Conservation (phyloP, 768 basidiomycete genomes). For the Filobasidium floriforme region DNA sequence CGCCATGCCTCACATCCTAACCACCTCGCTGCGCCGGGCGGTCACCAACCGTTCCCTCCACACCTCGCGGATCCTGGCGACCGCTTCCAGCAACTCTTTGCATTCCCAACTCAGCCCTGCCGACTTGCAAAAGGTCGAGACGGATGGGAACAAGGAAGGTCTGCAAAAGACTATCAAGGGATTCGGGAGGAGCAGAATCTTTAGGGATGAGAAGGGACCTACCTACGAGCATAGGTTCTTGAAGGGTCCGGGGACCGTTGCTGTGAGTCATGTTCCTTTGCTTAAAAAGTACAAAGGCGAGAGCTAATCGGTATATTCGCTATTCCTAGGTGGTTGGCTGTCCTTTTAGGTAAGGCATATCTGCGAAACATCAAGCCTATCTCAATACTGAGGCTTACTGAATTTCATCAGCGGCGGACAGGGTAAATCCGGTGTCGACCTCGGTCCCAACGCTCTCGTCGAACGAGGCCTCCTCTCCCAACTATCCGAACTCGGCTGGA, state of each 20-base stretch:
- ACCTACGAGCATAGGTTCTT: slow-evolving; percentile 51
- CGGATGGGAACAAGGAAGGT: background rate
- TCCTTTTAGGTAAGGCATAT: slow-evolving; percentile 13
- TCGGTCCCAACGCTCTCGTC: slow-evolving; percentile 70
- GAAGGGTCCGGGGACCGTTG: slow-evolving; percentile 63
- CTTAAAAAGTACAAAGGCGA: background rate
- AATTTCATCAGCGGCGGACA: slow-evolving; percentile 14
- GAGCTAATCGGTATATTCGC: background rate
- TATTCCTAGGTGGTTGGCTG: slow-evolving; percentile 11
- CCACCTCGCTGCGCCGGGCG: background rate
- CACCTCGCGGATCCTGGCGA: background rate
- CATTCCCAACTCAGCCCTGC: background rate
- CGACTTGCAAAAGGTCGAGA: background rate
- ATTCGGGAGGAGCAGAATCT: slow-evolving; percentile 2
- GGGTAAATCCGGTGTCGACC: slow-evolving; percentile 34
- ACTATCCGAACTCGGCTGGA: slow-evolving; percentile 72
- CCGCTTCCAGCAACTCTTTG: background rate
- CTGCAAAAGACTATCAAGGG: slow-evolving; percentile 8
- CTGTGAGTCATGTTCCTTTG: slow-evolving; percentile 54
- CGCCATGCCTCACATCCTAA: background rate
- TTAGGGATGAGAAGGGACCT: slow-evolving; percentile 20
- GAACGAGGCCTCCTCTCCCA: slow-evolving; percentile 75
- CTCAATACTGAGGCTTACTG: too few relatives aligned
- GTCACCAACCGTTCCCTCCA: background rate
- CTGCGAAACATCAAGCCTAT: background rate